Percentiles rank a stretch among this genome's conserved stretches.
Conservation (phyloP, 192 early-diverging fungal species). For the Coemansia sp. region DNA sequence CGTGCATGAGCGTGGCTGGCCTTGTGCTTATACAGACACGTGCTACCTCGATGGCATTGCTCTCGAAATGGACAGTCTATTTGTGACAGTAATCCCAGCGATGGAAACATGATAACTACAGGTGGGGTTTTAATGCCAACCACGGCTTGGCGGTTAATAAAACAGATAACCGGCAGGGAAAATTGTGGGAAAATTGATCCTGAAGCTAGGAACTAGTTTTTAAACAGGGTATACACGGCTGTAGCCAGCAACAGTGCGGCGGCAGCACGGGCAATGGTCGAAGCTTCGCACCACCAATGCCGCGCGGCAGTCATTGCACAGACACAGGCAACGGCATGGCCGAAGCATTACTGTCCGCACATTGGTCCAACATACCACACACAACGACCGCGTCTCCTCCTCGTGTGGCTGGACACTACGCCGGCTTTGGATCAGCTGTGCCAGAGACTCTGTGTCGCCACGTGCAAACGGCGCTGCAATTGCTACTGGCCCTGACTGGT, state of each 20-base stretch:
- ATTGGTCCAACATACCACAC: conserved; percentile 45
- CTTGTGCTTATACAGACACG: conserved; percentile 29
- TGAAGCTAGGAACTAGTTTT: neutral
- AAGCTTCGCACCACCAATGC: conserved; percentile 42
- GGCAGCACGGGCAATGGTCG: conserved; percentile 53
- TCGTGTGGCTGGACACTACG: conserved; percentile 6
- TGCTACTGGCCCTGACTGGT: neutral
- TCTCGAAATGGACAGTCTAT: conserved; percentile 34
- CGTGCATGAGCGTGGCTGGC: neutral
- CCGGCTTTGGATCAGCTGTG: conserved; percentile 41
- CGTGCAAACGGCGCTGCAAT: conserved; percentile 26
- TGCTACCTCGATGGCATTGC: conserved; percentile 24
- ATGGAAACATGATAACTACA: conserved; percentile 34
- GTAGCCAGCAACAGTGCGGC: conserved; percentile 36
- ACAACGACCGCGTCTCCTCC: conserved; percentile 26
- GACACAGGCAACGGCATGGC: conserved; percentile 48
- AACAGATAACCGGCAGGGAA: neutral
- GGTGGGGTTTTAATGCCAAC: neutral
- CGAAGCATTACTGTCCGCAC: conserved; percentile 48
- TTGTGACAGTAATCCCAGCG: conserved; percentile 24
- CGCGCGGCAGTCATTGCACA: conserved; percentile 49
- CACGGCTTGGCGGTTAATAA: too few relatives aligned
- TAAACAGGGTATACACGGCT: conserved; percentile 51
- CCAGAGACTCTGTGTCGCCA: conserved; percentile 30
- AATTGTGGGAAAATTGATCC: neutral